Conservation (phyloP, 2,329 filamentous ascomycete species). For the Monilinia laxa region DNA sequence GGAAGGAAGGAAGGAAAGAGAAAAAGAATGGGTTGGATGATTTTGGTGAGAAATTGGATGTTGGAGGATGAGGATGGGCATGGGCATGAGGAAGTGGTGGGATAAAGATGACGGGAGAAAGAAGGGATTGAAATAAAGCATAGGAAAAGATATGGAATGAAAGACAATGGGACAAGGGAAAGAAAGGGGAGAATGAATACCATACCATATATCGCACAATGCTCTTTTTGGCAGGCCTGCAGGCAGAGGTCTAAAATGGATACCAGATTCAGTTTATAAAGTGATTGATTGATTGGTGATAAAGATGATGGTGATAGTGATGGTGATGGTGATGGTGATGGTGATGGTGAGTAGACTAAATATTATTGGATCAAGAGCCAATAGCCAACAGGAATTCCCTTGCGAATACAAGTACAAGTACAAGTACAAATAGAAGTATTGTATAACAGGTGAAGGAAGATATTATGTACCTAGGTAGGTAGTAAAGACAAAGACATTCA, state of each 20-base stretch:
- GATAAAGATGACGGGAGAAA: background rate
- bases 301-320: too few species aligned
- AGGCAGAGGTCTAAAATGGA: constrained; percentile 13
- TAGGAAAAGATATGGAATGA: background rate
- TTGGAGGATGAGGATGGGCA: background rate
- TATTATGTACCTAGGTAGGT: background rate
- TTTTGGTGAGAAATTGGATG: background rate
- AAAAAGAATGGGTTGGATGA: background rate
- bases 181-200: constrained; percentile 7
- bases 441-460: background rate
- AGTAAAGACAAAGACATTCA: constrained; percentile 10
- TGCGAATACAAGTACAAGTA: too few species aligned
- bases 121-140: background rate
- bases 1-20: background rate
- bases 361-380: too few species aligned
- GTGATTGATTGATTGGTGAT: background rate
- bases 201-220: constrained; percentile 11
- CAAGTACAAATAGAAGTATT: too few species aligned
- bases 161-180: background rate
- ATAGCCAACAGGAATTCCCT: too few species aligned
- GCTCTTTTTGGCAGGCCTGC: constrained; percentile 4
- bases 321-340: too few species aligned
- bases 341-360: too few species aligned
- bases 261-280: constrained; percentile 15
- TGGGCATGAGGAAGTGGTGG: background rate